Percentiles rank a stretch among this genome's conserved stretches.
phyloP scores from a whole-genome alignment of 495 filamentous ascomycete species.

The Penicillium bialowiezense region DNA sequence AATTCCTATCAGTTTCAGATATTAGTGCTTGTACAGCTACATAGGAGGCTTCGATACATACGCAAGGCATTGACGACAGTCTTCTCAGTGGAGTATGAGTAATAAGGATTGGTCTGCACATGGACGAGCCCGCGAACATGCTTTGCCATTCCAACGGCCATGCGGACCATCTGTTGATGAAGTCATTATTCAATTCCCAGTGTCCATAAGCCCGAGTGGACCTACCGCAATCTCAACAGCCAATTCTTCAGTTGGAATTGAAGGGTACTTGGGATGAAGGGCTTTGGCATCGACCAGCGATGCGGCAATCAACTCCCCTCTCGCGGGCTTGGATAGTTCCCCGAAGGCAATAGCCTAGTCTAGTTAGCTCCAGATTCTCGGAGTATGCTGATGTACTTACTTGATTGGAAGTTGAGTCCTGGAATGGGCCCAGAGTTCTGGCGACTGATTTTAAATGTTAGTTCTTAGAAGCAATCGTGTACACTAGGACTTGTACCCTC shows the following conservation, averaged over 20 bases:
- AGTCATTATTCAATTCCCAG: too few species aligned
- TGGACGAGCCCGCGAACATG: conserved; percentile 55
- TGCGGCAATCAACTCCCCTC: conserved; percentile 42
- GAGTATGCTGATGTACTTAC: conserved; percentile 22
- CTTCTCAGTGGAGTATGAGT: conserved; percentile 50
- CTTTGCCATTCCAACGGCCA: conserved; percentile 50
- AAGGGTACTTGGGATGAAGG: conserved; percentile 31
- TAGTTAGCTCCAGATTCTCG: neutral
- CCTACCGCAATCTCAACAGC: conserved; percentile 54
- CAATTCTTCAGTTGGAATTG: conserved; percentile 45
- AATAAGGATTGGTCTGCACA: conserved; percentile 60
- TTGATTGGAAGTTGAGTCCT: conserved; percentile 67
- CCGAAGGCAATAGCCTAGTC: conserved; percentile 53
- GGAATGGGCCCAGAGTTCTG: conserved; percentile 55
- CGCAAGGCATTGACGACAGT: conserved; percentile 55
- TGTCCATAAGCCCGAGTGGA: neutral
- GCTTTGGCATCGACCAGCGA: conserved; percentile 40
- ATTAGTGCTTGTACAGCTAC: neutral
- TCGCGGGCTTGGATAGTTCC: conserved; percentile 53
- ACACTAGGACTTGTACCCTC: conserved; percentile 34
- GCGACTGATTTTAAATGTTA: conserved; percentile 39
- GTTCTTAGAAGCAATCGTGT: neutral
- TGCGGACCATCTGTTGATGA: conserved; percentile 49
- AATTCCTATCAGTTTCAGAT: conserved; percentile 35
- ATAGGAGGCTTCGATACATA: conserved; percentile 22